Evolutionary conservation across 2,329 filamentous ascomycete species (phyloP), one percentile per base, ranked within the genome.

Genomic region (Xylaria sp.): DNA sequence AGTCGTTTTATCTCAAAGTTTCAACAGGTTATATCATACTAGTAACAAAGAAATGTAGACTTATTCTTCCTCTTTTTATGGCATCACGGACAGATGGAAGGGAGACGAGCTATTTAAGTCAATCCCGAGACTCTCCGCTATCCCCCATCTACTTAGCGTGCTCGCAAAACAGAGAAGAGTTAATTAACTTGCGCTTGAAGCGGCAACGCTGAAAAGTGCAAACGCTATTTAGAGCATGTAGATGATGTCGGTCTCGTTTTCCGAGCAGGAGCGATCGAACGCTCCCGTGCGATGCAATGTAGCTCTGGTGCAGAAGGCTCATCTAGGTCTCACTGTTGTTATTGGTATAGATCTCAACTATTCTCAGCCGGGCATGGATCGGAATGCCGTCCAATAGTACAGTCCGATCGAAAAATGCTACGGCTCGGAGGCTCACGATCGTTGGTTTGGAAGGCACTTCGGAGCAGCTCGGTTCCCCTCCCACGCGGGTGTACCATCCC

Each of bases 131-230:
- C 49, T 45, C 40, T 60, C 61, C 61, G 56, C 61, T 25, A 23
- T 23, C 28, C n/a, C 55, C 33, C 60, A n/a, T 59, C 56, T 17
- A 33, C 61, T 60, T 63, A 52, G 57, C 38, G 56, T 56, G 52
- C 15, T 56, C 46, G 25, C 17, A 47, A 21, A 46, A 37, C 17
- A 28, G 31, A 33, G 38, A 63, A 46, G 56, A 23, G 28, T 52
- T n/a, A 21, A 60, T 56, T 56, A 45, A 51, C 37, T 21, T 56
- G 51, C 61, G 56, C 49, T 5, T 43, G 17, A 46, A 43, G 60
- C 60, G 61, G 61, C 61, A 60, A 63, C 7, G 38, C 23, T 37
- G 33, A 23, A 38, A 51, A 51, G 37, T 38, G 14, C 19, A 51
- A 14, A 6, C 21, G 2, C 23, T 38, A n/a, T 38, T 25, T 38